Conservation (phyloP, 345 rosid genomes). For the Rubroshorea leprosula region DNA sequence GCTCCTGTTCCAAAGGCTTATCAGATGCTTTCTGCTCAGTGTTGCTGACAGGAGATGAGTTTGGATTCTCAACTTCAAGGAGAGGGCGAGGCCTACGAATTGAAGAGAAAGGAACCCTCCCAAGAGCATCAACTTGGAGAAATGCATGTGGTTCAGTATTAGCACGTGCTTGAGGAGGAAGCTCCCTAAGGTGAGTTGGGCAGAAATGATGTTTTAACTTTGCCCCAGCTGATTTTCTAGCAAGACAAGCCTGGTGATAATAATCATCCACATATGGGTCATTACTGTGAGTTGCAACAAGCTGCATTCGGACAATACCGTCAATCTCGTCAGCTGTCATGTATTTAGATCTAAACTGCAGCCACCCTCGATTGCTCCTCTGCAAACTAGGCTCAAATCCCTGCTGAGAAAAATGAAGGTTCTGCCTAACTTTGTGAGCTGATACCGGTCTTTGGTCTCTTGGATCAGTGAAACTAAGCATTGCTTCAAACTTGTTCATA, state of each 20-base stretch:
- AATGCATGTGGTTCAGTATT: constrained; percentile 85
- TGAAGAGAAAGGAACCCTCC: constrained; percentile 93
- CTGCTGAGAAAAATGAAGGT: constrained; percentile 48
- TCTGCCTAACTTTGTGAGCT: constrained; percentile 63
- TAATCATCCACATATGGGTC: constrained; percentile 97
- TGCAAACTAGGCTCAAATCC: constrained; percentile 49
- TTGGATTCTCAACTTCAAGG: constrained; percentile 83
- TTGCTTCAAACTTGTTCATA: constrained; percentile 51
- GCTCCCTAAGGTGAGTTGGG: constrained; percentile 78
- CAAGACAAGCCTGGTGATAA: constrained; percentile 89
- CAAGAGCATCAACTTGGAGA: constrained; percentile 98
- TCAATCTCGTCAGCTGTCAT: constrained; percentile 86
- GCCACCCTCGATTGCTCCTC: constrained; percentile 54
- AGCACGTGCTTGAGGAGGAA: constrained; percentile 69
- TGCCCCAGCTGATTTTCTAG: constrained; percentile 73
- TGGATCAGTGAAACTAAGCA: constrained; percentile 57
- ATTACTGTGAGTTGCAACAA: constrained; percentile 85
- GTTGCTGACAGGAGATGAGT: constrained; percentile 37
- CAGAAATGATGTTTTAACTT: constrained; percentile 85
- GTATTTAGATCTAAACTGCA: constrained; percentile 70
- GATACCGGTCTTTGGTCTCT: constrained; percentile 66
- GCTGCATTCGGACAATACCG: constrained; percentile 84
- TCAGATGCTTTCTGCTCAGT: constrained; percentile 52
- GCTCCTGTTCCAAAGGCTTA: constrained; percentile 93
- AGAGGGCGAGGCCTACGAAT: constrained; percentile 98